Evolutionary conservation across 2,329 filamentous ascomycete species (phyloP).

Genomic region (Penicillium italicum): DNA sequence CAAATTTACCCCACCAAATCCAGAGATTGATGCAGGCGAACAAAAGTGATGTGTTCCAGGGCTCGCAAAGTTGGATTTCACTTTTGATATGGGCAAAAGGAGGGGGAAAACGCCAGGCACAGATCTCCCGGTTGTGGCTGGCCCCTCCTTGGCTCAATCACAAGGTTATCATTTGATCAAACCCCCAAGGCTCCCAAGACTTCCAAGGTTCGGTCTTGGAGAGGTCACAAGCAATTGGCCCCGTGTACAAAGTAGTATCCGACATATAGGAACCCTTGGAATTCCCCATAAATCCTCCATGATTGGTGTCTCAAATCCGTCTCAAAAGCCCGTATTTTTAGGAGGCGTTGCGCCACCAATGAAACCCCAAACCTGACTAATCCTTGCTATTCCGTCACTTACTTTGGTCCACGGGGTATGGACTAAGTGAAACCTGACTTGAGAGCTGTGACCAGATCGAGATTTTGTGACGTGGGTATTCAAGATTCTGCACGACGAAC

Average conservation of each 20-base stretch:
- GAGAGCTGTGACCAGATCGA: slow-evolving; percentile 1
- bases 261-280: not conserved
- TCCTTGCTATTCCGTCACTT: slow-evolving; percentile 7
- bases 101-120: not conserved
- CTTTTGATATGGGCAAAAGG: not conserved
- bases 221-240: slow-evolving; percentile 2
- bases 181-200: not conserved
- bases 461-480: slow-evolving; percentile 4
- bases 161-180: not conserved
- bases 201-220: not conserved
- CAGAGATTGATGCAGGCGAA: not conserved
- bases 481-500: slow-evolving; percentile 4
- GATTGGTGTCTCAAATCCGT: not conserved
- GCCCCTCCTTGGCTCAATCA: not conserved
- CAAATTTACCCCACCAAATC: slow-evolving; percentile 2
- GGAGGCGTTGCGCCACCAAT: slow-evolving; percentile 1
- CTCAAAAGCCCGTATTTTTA: not conserved
- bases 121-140: slow-evolving; percentile 9
- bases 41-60: not conserved
- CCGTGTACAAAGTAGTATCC: not conserved
- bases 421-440: not conserved
- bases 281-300: not conserved
- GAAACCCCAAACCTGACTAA: slow-evolving; percentile 2
- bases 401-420: not conserved
- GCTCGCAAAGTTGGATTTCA: not conserved